Base-by-base conservation (phyloP, 495 filamentous ascomycete genomes). In the Xylaria curta region DNA sequence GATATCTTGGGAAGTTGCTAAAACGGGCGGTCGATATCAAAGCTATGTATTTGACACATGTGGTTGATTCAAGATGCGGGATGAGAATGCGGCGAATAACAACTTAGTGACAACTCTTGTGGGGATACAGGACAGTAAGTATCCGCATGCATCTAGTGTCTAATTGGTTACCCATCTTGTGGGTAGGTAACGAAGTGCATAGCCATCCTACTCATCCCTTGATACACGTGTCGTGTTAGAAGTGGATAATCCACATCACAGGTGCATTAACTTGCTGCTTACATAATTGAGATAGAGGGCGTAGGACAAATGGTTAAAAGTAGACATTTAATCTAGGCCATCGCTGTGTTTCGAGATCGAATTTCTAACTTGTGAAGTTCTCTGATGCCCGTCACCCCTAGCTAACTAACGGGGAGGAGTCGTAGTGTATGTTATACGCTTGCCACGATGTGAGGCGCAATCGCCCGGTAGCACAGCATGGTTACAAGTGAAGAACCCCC, bases 151-250 rank as follows among this genome's bases (percentile, higher is more conserved):
- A 62, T 26, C 12, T 19, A 3, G 12, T 12, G 7, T 62, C 60
- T 24, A 15, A 64, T 64, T 64, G 61, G 61, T 49, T 64, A 64
- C 42, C 42, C 15, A 31, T 64, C 8, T 38, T 40, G 19, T 15
- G 38, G 60, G 26, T 60, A 60, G 60, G 26, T 60, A 60, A 60
- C 19, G 13, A 36, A 36, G 38, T n/a, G 26, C 33, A 40, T 24
- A 24, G 59, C 36, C 58, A 21, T 61, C 58, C n/a, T n/a, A n/a
- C 24, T 36, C 33, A 36, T 62, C 59, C 59, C 60, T 63, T 28
- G n/a, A 15, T 63, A 63, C n/a, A 62, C 2, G 26, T 59, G 9
- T 33, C 40, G 31, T 24, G n/a, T 40, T 15, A 19, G 40, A 26
- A 42, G 60, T 65, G 42, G 42, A 49, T 31, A 65, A 33, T 65